A percentile compares a stretch with the other conserved stretches of the same genome.
These are phyloP conservation scores for Colletotrichum sublineola DNA, from an alignment of 2,329 filamentous ascomycete genomes.

Conservation along the genomic window DNA sequence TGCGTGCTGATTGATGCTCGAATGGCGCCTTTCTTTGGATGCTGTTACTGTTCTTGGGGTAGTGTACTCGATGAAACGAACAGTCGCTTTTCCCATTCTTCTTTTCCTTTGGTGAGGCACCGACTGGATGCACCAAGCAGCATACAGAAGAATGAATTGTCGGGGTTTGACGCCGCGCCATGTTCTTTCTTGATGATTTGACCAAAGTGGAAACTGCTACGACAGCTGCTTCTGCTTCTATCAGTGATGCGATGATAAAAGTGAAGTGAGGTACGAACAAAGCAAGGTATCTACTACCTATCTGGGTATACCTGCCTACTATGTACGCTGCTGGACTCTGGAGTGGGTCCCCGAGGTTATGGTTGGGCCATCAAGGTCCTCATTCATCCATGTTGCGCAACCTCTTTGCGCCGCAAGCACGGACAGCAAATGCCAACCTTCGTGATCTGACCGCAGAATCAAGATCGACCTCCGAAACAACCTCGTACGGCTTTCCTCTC, in stretches of 20 bases:
- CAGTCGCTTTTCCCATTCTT: neutral
- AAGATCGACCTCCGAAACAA: constrained; percentile 7
- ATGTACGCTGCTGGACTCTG: neutral
- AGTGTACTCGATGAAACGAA: too few species aligned
- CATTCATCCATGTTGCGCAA: constrained; percentile 25
- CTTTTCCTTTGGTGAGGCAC: too few species aligned
- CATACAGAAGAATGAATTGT: too few species aligned
- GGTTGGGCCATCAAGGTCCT: constrained; percentile 40
- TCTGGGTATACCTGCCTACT: too few species aligned
- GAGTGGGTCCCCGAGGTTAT: constrained; percentile 17
- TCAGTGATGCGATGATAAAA: constrained; percentile 18
- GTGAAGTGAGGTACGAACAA: constrained; percentile 21
- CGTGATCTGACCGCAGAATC: neutral
- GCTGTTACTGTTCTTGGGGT: neutral
- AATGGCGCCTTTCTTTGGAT: neutral
- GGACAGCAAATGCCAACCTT: neutral
- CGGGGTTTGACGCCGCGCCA: too few species aligned
- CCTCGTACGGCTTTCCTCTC: neutral
- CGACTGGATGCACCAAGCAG: neutral
- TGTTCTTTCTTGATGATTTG: neutral
- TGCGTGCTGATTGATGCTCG: neutral
- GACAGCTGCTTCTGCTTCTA: neutral
- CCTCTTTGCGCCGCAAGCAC: neutral
- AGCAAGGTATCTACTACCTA: constrained; percentile 2
- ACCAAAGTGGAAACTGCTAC: constrained; percentile 2